Percentiles rank a stretch among this genome's conserved stretches.
Conservation (phyloP, 495 filamentous ascomycete genomes). For the Penicillium fimorum region DNA sequence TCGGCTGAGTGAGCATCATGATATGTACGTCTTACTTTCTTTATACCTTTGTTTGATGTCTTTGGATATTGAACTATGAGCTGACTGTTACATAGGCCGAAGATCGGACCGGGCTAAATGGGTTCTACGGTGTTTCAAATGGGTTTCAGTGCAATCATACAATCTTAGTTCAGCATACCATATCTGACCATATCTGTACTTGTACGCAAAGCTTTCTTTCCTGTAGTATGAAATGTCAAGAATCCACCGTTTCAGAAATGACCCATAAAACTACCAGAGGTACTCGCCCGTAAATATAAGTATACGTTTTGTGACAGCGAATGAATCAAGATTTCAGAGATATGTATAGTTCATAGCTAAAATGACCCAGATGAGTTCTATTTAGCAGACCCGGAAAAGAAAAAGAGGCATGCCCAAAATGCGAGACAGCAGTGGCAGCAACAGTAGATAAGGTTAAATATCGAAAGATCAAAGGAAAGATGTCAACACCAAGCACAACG, state of each 20-base stretch:
- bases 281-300: neutral
- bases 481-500: conserved; percentile 15
- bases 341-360: conserved; percentile 15
- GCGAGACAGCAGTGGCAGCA: neutral
- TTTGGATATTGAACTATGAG: neutral
- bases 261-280: neutral
- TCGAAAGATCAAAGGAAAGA: conserved; percentile 3
- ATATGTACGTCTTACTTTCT: conserved; percentile 63
- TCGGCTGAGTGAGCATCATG: conserved; percentile 91
- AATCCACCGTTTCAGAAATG: neutral
- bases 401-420: conserved; percentile 4
- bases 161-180: neutral
- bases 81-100: conserved; percentile 50
- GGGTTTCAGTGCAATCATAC: conserved; percentile 6
- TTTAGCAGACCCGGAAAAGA: conserved; percentile 10
- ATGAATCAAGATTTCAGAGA: neutral
- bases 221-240: neutral
- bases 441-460: neutral
- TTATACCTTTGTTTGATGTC: conserved; percentile 2
- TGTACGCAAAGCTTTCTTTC: neutral
- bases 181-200: neutral
- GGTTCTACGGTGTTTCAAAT: neutral
- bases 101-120: conserved; percentile 69
- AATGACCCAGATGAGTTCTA: conserved; percentile 24
- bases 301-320: neutral